Evolutionary conservation across 2,329 filamentous ascomycete species (phyloP).

Genomic region (Exophiala calicioides): DNA sequence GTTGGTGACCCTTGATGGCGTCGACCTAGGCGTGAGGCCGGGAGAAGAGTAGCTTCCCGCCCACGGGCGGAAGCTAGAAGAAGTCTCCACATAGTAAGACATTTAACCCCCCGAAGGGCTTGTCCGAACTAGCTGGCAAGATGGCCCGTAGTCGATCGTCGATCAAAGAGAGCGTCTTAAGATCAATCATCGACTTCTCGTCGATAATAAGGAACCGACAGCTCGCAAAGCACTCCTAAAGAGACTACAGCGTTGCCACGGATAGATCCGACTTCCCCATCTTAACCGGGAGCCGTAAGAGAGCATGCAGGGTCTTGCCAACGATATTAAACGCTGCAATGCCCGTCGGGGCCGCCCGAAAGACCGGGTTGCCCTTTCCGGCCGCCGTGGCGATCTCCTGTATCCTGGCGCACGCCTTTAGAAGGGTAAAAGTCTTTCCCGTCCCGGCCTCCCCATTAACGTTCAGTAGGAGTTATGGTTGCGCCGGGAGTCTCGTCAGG

Average conservation of each 20-base stretch:
- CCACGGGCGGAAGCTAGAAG: not conserved
- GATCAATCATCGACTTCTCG: not conserved
- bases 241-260: not conserved
- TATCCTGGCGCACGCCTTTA: not conserved
- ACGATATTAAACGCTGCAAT: conserved; percentile 1
- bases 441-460: not conserved
- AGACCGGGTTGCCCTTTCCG: not conserved
- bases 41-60: not conserved
- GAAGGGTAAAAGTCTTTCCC: conserved; percentile 1
- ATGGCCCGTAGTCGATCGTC: not conserved
- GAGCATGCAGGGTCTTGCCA: not conserved
- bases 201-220: not conserved
- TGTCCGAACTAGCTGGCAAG: not conserved
- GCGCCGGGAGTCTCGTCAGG: not conserved
- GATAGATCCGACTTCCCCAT: not conserved
- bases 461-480: not conserved
- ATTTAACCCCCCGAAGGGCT: not conserved
- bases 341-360: conserved; percentile 2
- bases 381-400: not conserved
- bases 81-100: not conserved
- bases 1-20: not conserved
- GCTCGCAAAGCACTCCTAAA: not conserved
- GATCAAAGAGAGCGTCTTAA: not conserved
- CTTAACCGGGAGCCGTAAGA: not conserved
- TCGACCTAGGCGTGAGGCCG: not conserved